Base-by-base conservation (phyloP, 2,329 filamentous ascomycete species). In the Sclerotinia spermophila region DNA sequence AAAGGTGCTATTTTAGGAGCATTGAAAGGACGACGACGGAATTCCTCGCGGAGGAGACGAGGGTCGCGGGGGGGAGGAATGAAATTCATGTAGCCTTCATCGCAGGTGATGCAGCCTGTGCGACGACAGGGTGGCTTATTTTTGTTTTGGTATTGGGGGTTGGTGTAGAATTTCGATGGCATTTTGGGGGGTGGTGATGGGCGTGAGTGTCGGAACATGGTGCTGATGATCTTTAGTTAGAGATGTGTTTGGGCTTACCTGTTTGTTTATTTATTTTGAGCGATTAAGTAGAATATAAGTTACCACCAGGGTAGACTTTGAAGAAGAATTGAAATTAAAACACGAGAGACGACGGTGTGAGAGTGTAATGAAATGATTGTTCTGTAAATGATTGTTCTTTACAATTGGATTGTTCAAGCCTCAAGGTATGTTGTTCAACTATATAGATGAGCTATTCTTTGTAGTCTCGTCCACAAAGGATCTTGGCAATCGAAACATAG, bases 251-350 rank as follows among this genome's bases (percentile, higher is more conserved):
- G 27, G 24, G 35, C 66, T 68, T 62, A 68, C 53, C 33, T 60
- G 13, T n/a, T 27, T 68, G 4, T 24, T 27, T 45, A 0, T 48
- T 19, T 35, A 2, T 30, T 30, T 4, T 11, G 11, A 48, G 24
- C 4, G 10, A 44, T 56, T 30, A 10, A 44, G 11, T 58, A 5
- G 4, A 42, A 24, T 21, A 15, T 11, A 21, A 40, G 64, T 58
- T 33, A 44, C 65, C 65, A 35, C 65, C 51, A 44, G 51, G 65
- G 51, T 44, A 67, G n/a, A 59, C n/a, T 58, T 65, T 65, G 11
- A 1, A 40, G 24, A 67, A 19, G 19, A 33, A n/a, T n/a, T 53
- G 33, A 33, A 19, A 3, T 59, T 33, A 3, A 15, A 33, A 53
- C n/a, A 27, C 10, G 45, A 40, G 30, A n/a, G 10, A 40, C n/a